Evolutionary conservation across 225 moss, liverwort and hornwort species (phyloP), one percentile per base, ranked within the genome.

Genomic region (Neckera pumila): DNA sequence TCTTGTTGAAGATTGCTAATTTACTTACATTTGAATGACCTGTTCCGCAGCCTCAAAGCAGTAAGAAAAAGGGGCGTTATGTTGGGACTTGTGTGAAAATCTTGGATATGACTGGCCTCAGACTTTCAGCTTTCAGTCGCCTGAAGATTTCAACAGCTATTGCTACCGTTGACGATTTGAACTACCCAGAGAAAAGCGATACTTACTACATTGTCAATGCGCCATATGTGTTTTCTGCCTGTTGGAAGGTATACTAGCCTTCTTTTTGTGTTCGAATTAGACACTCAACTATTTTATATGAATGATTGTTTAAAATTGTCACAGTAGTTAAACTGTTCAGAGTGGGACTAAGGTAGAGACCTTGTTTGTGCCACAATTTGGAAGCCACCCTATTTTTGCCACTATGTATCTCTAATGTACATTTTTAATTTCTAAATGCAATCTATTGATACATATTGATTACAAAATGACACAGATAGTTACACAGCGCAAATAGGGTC

Each of bases 161-260:
- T 88, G 91, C 92, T 56, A 95, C 92, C 17, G 95, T 97, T 19
- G 99, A 99, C 86, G 96, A 99, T 88, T 92, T 97, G 93, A 99
- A 99, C 80, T 99, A 99, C 82, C 99, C 99, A 81, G 97, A 99
- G 54, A 99, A 99, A 94, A 99, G 96, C 18, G 99, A 99, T 83
- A 96, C 95, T 26, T 99, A 99, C 89, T 99, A 94, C 86, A 97
- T 99, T 79, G 99, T 97, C 53, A 99, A 99, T 91, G 99, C 99
- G 27, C 99, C 99, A 31, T 96, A 95, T 71, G 96, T 97, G 66
- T 99, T 99, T 86, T 94, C 94, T 84, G 95, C 96, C 47, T 99
- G 99, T 91, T 99, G 99, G 99, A 99, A 95, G 99, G 98, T 99
- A 90, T 79, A 30, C 7, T 15, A 33, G 21, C 23, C 12, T n/a